A percentile compares a stretch with the other conserved stretches of the same genome.
phyloP scores from a whole-genome alignment of 371 early-diverging fungal genomes.

The Mortierella sp. region DNA sequence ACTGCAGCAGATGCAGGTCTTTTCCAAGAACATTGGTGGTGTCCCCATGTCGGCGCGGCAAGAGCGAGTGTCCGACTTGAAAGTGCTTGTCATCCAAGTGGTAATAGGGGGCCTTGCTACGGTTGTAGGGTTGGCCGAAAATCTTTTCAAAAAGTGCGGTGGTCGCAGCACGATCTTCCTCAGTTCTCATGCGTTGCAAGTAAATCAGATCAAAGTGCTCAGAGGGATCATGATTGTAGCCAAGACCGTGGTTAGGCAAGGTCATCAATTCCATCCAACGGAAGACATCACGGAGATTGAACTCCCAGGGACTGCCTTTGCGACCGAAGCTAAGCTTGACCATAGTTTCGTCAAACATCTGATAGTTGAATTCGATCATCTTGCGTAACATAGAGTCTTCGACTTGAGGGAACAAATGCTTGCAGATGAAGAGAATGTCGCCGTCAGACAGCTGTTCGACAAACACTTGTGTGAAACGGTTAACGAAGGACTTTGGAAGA shows the following conservation, averaged over 20 bases:
- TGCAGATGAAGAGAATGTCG: slow-evolving; percentile 86
- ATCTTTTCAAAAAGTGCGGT: slow-evolving; percentile 73
- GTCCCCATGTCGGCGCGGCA: slow-evolving; percentile 63
- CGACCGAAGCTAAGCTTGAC: slow-evolving; percentile 83
- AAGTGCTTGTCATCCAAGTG: slow-evolving; percentile 59
- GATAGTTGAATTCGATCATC: slow-evolving; percentile 91
- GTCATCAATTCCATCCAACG: slow-evolving; percentile 92
- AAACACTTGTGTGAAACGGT: slow-evolving; percentile 97
- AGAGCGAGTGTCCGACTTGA: slow-evolving; percentile 77
- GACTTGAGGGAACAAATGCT: slow-evolving; percentile 76
- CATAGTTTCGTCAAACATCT: slow-evolving; percentile 90
- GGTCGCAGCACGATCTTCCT: slow-evolving; percentile 81
- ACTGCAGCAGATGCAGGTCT: slow-evolving; percentile 73
- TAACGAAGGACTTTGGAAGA: slow-evolving; percentile 98
- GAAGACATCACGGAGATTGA: slow-evolving; percentile 96
- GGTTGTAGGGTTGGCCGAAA: slow-evolving; percentile 67
- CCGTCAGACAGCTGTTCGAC: slow-evolving; percentile 84
- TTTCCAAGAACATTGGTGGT: slow-evolving; percentile 59
- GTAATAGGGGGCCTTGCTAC: slow-evolving; percentile 60
- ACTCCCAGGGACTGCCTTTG: slow-evolving; percentile 97
- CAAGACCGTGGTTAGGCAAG: slow-evolving; percentile 56
- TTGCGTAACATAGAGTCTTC: slow-evolving; percentile 62
- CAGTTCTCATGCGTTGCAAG: slow-evolving; percentile 89
- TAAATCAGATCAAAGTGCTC: slow-evolving; percentile 87
- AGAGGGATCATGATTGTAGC: slow-evolving; percentile 67